Conservation (phyloP, 257 asterid genomes). For the Nicotiana attenuata region DNA sequence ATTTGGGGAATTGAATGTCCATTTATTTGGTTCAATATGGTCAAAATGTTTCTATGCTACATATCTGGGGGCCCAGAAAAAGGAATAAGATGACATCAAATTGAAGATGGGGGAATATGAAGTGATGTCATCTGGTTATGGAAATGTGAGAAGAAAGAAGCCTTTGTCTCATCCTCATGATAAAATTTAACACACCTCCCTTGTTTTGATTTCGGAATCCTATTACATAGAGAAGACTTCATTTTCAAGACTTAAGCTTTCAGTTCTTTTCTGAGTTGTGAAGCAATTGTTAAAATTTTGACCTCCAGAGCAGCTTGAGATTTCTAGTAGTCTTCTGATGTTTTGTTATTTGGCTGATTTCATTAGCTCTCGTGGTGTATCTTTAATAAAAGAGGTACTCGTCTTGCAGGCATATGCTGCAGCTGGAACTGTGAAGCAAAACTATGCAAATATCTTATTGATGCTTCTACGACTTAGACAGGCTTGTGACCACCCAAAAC, state of each 20-base stretch:
- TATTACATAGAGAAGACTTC: background rate
- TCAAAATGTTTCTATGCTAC: background rate
- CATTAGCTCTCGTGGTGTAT: background rate
- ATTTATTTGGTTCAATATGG: background rate
- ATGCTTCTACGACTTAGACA: constrained; percentile 98
- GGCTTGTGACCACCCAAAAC: constrained; percentile 99
- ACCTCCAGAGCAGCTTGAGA: constrained; percentile 10
- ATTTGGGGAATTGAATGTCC: background rate
- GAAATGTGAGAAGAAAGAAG: background rate
- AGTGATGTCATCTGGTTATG: background rate
- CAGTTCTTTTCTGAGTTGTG: background rate
- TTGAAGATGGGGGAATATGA: background rate
- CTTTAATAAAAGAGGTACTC: background rate
- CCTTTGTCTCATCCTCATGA: background rate
- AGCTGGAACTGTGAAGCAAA: constrained; percentile 95
- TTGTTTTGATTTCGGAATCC: background rate
- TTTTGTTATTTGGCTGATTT: background rate
- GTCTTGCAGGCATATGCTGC: constrained; percentile 89
- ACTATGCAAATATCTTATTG: constrained; percentile 88
- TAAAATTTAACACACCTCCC: background rate
- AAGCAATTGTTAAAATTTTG: background rate
- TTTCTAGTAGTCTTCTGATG: background rate
- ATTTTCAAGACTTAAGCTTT: background rate
- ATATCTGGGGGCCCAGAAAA: background rate
- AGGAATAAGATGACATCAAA: background rate